Evolutionary conservation across 1,284 basidiomycete genomes (phyloP), one percentile per base, ranked within the genome.

Genomic region (Amylostereum areolatum): DNA sequence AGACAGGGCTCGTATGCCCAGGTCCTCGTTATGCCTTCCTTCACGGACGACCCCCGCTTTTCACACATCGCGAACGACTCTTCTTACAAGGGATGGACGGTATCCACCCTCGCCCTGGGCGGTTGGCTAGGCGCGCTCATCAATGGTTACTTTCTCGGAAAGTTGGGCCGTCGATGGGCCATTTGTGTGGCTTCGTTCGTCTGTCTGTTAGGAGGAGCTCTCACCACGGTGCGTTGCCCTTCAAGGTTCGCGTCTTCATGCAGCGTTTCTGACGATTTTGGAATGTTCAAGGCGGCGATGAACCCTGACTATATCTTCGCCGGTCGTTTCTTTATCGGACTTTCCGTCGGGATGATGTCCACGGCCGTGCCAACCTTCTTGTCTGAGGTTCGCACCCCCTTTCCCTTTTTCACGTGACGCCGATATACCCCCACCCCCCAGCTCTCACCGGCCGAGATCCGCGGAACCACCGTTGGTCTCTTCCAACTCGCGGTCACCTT

Each of bases 21-120:
- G 45, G 59, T 61, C 7, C 54, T 61, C 10, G 59, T 61, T n/a
- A 61, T 61, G 59, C 52, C 57, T 9, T 55, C 57, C 8, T 61
- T 61, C 41, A 54, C 54, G 11, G 52, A 52, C 35, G 43, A 61
- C 48, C 57, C 54, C 4, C 48, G 34, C 40, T 61, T 61, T 41
- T 45, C 58, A 8, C 54, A 57, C 11, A 61, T 61, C 28, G 59
- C 58, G 4, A 52, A 55, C 46, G 59, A 61, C 50, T 46, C 59
- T 11, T 57, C 57, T 6, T 61, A 52, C 47, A 61, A 61, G 46
- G 59, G 59, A 25, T 61, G 59, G 59, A 58, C 58, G 45, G 59
- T 61, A 32, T 59, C 58, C n/a, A 59, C 56, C 2, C 52, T 61
- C 2, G 56, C 54, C 12, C 50, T 58, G n/a, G 59, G 59, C 8